Percentiles rank a stretch among this genome's conserved stretches.
Conservation (phyloP, 192 early-diverging fungal genomes). For the Powellomyces hirtus region DNA sequence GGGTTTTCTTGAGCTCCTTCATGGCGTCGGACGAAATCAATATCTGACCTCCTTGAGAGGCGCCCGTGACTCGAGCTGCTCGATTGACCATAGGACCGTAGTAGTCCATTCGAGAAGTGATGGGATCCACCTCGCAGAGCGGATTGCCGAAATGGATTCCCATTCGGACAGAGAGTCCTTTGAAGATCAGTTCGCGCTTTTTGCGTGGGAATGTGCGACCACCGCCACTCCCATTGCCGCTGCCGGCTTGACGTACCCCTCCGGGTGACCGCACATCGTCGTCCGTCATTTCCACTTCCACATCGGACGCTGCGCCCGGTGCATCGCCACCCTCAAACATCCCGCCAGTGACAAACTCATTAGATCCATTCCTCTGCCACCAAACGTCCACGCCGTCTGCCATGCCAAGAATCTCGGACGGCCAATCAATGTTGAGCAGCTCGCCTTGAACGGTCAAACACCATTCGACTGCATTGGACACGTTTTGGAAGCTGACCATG, state of each 20-base stretch:
- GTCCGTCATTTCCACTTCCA: conserved; percentile 21
- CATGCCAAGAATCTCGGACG: conserved; percentile 75
- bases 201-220: not conserved
- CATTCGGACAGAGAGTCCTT: conserved; percentile 88
- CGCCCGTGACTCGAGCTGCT: conserved; percentile 75
- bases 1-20: conserved; percentile 47
- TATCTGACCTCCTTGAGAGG: conserved; percentile 88
- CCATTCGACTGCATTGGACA: conserved; percentile 79
- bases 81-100: conserved; percentile 94
- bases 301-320: conserved; percentile 2
- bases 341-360: conserved; percentile 22
- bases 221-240: not conserved
- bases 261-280: conserved; percentile 6
- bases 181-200: conserved; percentile 59
- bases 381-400: conserved; percentile 73
- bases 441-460: conserved; percentile 82
- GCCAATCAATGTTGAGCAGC: conserved; percentile 82
- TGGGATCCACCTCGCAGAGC: conserved; percentile 81
- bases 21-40: conserved; percentile 82
- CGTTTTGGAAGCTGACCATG: conserved; percentile 87
- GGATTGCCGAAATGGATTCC: conserved; percentile 89
- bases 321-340: conserved; percentile 13
- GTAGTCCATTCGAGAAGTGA: conserved; percentile 93
- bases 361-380: conserved; percentile 36
- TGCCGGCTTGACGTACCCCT: not conserved